Evolutionary conservation across 331 rosid species (phyloP), one percentile per base, ranked within the genome.

Genomic region (Phaseolus coccineus): DNA sequence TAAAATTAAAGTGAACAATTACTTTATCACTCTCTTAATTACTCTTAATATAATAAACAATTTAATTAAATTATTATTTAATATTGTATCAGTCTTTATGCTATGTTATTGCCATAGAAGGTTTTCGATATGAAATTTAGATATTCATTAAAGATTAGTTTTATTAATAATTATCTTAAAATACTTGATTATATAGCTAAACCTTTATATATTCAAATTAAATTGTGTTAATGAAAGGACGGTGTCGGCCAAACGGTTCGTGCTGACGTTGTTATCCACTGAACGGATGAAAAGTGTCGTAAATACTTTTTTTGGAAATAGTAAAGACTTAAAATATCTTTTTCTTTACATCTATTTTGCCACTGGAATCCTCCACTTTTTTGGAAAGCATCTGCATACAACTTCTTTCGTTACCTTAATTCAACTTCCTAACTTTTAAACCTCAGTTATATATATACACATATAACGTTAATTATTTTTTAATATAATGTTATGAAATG

Each of bases 201-300:
- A 28, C 27, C 10, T 6, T 14, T 62, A 30, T 22, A 15, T 30
- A 31, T 62, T 31, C 44, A 5, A 31, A 14, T 62, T 31, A 62
- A 31, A 62, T 15, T 62, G 6, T 12, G 14, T 59, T 31, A 31
- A 30, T 30, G 25, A 62, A 15, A 14, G 3, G 19, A 53, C 27
- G 76, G 28, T 1, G 74, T 70, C 81, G 65, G 77, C 46, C 31
- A 7, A 3, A 24, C 37, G 39, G 7, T 14, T n/a, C 68, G 4
- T 76, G 59, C 67, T 27, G 74, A 70, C 82, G 6, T 25, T 40
- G 64, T 71, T 53, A 0, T 81, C 81, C 85, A 68, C 72, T 24
- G 10, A 71, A 37, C 51, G 6, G 57, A 51, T 31, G n/a, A 74
- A 52, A 48, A 39, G 47, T 16, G 16, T 33, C 16, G 6, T 31